phyloP scores from a whole-genome alignment of 805 yeast species.

The Candida ascalaphidarum region DNA sequence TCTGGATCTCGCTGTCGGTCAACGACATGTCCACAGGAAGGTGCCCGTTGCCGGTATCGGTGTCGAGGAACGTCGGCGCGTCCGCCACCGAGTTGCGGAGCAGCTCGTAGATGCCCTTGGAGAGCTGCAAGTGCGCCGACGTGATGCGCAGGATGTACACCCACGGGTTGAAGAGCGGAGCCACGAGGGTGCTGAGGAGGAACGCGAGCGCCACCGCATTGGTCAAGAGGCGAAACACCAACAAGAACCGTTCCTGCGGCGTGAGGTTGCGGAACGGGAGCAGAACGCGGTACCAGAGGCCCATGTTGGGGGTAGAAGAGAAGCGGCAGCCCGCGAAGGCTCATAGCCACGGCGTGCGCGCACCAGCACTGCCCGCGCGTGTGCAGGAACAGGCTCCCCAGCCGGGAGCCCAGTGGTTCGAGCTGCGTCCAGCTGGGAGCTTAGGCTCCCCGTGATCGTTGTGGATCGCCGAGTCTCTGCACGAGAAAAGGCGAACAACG shows the following conservation, averaged over 20 bases:
- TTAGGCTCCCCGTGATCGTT: too few species aligned
- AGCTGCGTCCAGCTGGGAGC: neutral
- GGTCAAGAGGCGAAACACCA: too few species aligned
- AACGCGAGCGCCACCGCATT: too few species aligned
- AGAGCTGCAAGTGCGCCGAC: constrained; percentile 45
- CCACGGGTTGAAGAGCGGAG: constrained; percentile 1
- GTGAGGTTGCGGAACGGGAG: constrained; percentile 17
- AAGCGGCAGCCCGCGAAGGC: neutral
- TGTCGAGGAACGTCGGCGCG: constrained; percentile 7
- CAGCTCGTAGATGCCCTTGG: constrained; percentile 42
- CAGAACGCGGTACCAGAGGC: neutral
- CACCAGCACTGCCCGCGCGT: constrained; percentile 1
- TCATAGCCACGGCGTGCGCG: constrained; percentile 1
- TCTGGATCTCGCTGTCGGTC: constrained; percentile 41
- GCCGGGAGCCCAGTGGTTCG: constrained; percentile 1
- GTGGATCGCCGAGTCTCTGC: too few species aligned
- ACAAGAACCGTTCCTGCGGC: constrained; percentile 9
- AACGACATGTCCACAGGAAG: constrained; percentile 22
- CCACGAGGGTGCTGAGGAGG: too few species aligned
- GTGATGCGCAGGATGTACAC: constrained; percentile 31
- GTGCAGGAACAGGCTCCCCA: neutral
- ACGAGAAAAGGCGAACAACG: too few species aligned
- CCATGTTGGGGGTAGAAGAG: neutral
- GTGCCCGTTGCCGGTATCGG: constrained; percentile 9
- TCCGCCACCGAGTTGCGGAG: constrained; percentile 26